Percentiles rank a stretch among this genome's conserved stretches.
Evolutionary conservation across 2,329 filamentous ascomycete species (phyloP).

Genomic region (Chaetothyriales sp.): DNA sequence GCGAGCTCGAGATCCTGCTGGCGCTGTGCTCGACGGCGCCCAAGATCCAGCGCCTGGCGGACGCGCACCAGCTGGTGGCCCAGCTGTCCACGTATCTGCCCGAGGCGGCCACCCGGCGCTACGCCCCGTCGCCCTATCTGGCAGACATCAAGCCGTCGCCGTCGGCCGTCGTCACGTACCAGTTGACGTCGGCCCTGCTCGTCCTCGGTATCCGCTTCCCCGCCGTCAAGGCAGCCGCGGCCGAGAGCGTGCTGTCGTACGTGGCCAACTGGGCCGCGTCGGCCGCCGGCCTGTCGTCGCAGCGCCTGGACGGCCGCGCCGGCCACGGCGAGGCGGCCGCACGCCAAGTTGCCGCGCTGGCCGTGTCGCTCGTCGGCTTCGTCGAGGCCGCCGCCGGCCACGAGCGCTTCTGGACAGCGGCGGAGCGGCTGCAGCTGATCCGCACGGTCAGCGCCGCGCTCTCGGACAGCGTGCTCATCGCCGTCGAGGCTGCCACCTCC

Average conservation of each 20-base stretch:
- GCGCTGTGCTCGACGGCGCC: slow-evolving; percentile 85
- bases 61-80: slow-evolving; percentile 62
- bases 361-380: slow-evolving; percentile 80
- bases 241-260: slow-evolving; percentile 56
- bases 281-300: slow-evolving; percentile 41
- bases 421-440: slow-evolving; percentile 60
- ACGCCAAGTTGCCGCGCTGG: slow-evolving; percentile 57
- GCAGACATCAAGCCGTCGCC: slow-evolving; percentile 74
- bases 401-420: slow-evolving; percentile 65
- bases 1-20: slow-evolving; percentile 82
- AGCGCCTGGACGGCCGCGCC: slow-evolving; percentile 43
- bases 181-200: slow-evolving; percentile 69
- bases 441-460: slow-evolving; percentile 58
- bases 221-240: slow-evolving; percentile 52
- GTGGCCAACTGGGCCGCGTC: slow-evolving; percentile 55
- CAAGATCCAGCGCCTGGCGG: slow-evolving; percentile 53
- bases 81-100: slow-evolving; percentile 76
- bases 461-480: slow-evolving; percentile 71
- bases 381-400: slow-evolving; percentile 67
- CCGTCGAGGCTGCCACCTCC: slow-evolving; percentile 79
- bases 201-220: slow-evolving; percentile 61
- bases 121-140: slow-evolving; percentile 69
- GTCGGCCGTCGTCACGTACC: slow-evolving; percentile 68
- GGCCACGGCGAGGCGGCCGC: slow-evolving; percentile 41
- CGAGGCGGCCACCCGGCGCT: slow-evolving; percentile 66